phyloP scores from a whole-genome alignment of 2,329 filamentous ascomycete genomes.

The Aspergillus sp. region DNA sequence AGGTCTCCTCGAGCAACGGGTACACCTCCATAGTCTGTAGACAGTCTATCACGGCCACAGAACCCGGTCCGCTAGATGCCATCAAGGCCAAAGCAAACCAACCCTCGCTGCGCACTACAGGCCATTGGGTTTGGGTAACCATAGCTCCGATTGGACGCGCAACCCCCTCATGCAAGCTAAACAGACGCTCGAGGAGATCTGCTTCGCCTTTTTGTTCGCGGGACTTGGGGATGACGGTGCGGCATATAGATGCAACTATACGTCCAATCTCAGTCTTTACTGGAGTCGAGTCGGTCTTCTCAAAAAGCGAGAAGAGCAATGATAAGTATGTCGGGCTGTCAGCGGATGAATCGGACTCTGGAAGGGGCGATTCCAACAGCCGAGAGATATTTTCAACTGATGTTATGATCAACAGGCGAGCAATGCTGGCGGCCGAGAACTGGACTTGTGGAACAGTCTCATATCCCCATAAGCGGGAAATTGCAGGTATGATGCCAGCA shows the following conservation, averaged over 20 bases:
- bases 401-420: constrained; percentile 34
- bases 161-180: constrained; percentile 30
- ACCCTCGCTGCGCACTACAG: constrained; percentile 44
- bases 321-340: constrained; percentile 34
- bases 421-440: constrained; percentile 38
- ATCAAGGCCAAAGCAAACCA: constrained; percentile 47
- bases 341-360: constrained; percentile 22
- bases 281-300: constrained; percentile 38
- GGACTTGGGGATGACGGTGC: constrained; percentile 29
- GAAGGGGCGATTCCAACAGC: constrained; percentile 28
- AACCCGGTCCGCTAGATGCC: constrained; percentile 31
- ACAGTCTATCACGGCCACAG: constrained; percentile 28
- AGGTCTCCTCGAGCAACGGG: constrained; percentile 26
- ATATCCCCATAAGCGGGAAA: constrained; percentile 36
- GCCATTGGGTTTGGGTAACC: constrained; percentile 43
- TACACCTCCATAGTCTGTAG: constrained; percentile 31
- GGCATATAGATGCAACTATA: constrained; percentile 41
- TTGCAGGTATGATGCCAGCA: constrained; percentile 33
- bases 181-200: constrained; percentile 27
- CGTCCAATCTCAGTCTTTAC: constrained; percentile 46
- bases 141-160: constrained; percentile 39
- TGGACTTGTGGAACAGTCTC: constrained; percentile 42
- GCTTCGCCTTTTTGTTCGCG: constrained; percentile 18
- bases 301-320: constrained; percentile 37
- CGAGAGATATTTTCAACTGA: constrained; percentile 33